phyloP scores from a whole-genome alignment of 345 rosid genomes.

The Eucalyptus curtisii region DNA sequence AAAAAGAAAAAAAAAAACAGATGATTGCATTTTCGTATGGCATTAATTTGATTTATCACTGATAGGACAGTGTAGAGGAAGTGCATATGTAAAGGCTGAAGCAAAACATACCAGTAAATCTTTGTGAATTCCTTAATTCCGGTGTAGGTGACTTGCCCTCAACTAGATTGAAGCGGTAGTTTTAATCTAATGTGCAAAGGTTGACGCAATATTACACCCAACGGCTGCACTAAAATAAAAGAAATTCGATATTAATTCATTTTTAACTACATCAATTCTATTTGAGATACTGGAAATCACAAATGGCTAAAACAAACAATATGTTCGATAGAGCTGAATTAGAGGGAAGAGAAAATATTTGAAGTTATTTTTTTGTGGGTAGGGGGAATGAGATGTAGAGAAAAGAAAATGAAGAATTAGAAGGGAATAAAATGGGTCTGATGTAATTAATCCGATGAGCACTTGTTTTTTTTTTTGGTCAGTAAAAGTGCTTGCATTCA shows the following conservation, averaged over 20 bases:
- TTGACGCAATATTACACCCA: neutral
- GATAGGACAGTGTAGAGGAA: neutral
- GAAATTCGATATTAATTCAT: neutral
- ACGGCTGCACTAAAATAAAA: too few relatives aligned
- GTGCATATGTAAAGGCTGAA: neutral
- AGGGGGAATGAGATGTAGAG: too few relatives aligned
- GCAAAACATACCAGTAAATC: neutral
- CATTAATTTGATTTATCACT: neutral
- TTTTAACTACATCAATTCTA: neutral
- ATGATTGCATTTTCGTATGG: neutral
- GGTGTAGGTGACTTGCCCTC: neutral
- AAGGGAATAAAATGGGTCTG: too few relatives aligned
- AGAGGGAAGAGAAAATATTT: too few relatives aligned
- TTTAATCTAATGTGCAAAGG: too few relatives aligned
- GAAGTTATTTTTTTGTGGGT: too few relatives aligned
- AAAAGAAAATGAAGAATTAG: too few relatives aligned
- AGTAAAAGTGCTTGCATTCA: too few relatives aligned
- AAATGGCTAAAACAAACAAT: too few relatives aligned
- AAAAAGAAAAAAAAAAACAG: neutral
- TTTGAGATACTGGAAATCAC: too few relatives aligned
- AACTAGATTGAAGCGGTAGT: neutral
- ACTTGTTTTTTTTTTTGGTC: too few relatives aligned
- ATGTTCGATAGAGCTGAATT: neutral
- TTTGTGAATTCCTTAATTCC: neutral
- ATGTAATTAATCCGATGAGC: too few relatives aligned